Base-by-base conservation (phyloP, 192 early-diverging fungal genomes). In the Lobosporangium transversale region DNA sequence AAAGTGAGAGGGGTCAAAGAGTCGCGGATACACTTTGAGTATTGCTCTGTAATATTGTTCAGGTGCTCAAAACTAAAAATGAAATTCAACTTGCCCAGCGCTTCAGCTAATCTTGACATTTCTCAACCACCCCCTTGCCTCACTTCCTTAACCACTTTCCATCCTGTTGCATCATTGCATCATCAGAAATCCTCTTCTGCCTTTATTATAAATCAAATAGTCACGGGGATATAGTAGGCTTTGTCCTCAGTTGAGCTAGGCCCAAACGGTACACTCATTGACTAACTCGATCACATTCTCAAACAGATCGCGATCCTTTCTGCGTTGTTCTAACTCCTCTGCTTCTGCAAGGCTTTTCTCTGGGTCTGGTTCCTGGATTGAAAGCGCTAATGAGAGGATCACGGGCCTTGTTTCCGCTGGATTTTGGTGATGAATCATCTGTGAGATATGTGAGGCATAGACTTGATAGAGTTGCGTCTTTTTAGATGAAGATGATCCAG, bases 401-500 rank as follows among this genome's bases (percentile, higher is more conserved):
- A 88, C 60, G 15, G 78, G 52, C 27, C 86, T 58, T 10, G 67
- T 66, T 43, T 88, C 86, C 15, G 59, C 49, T 9, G 84, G 83
- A 58, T 86, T 86, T 48, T 82, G 82, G 21, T 70, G 68, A 1
- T 70, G 78, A 35, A 88, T 84, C 44, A 83, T 70, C 15, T 83
- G 80, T 5, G 83, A 62, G 23, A 88, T 80, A 20, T 81, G 79
- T 14, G 83, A 79, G 17, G 85, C 81, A 53, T 88, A 88, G n/a
- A 88, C 66, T 21, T 63, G 68, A 40, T 88, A 83, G 9, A 85
- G 43, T 11, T 82, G 74, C 23, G 65, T 71, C 48, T 82, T 81
- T 12, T 68, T 58, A 1, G 80, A 76, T 0, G 55, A 29, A 1
- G 81, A 68, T 8, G 80, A 78, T 37, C 58, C 57, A 8, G 61